Conservation (phyloP, 176 grass and related monocot species). For the Aechmea fasciata region DNA sequence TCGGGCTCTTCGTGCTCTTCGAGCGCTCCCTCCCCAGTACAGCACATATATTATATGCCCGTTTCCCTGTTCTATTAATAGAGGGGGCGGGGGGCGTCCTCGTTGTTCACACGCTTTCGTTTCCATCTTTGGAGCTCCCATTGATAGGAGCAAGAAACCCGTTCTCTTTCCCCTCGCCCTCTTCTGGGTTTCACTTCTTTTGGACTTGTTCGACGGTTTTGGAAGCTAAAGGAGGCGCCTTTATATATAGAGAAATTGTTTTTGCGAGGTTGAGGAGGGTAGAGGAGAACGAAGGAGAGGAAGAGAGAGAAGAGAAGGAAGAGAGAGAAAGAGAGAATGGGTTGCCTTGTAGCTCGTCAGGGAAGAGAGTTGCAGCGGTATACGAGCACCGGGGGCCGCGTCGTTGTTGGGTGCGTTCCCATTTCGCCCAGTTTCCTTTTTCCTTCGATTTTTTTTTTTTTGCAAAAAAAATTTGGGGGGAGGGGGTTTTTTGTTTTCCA, state of each 20-base stretch:
- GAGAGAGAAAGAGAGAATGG: conserved; percentile 27
- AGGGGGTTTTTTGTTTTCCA: too few species aligned
- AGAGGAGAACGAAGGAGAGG: neutral
- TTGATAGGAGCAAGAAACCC: neutral
- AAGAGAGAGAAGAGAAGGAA: neutral
- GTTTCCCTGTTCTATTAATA: too few species aligned
- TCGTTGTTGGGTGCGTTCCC: conserved; percentile 56
- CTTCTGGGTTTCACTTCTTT: neutral
- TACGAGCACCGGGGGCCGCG: conserved; percentile 44
- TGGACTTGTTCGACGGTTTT: neutral
- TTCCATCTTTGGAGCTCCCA: neutral
- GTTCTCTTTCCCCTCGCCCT: neutral
- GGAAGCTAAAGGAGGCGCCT: neutral
- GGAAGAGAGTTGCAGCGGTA: conserved; percentile 90
- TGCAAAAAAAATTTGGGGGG: too few species aligned
- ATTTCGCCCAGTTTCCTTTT: neutral
- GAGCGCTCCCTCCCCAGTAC: too few species aligned
- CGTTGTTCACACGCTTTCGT: neutral
- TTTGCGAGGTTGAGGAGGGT: neutral
- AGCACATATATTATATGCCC: too few species aligned
- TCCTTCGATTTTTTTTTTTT: neutral
- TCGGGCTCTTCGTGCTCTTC: too few species aligned
- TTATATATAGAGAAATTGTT: neutral
- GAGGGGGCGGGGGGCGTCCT: too few species aligned
- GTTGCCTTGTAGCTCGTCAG: conserved; percentile 71